These are phyloP conservation scores for Lathyrus oleraceus DNA, from an alignment of 306 rosid species.

Conservation along the genomic window DNA sequence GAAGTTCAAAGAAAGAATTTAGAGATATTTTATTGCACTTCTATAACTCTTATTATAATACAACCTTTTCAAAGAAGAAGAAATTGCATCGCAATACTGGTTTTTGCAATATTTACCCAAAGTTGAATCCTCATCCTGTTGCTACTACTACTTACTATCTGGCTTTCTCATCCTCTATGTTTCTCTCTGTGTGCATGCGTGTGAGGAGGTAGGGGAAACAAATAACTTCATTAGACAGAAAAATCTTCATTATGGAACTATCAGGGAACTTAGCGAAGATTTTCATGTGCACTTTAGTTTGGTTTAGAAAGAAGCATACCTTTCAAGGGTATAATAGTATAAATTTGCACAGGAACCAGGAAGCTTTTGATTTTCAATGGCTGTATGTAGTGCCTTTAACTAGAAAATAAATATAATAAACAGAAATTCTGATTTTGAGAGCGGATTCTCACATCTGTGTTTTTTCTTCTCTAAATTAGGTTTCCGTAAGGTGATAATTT, in stretches of 20 bases:
- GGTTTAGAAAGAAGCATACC: slow-evolving; percentile 4
- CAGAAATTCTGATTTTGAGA: slow-evolving; percentile 17
- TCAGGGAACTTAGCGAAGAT: not conserved
- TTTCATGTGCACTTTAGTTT: not conserved
- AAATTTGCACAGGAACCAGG: not conserved
- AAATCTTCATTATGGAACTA: not conserved
- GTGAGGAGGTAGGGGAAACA: too few species aligned
- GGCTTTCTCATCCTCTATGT: too few species aligned
- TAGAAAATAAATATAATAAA: not conserved
- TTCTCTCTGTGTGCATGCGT: too few species aligned
- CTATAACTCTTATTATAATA: not conserved
- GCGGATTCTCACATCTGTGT: not conserved
- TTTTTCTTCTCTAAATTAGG: not conserved
- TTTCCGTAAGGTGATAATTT: not conserved
- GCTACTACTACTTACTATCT: not conserved
- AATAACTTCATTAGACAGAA: too few species aligned
- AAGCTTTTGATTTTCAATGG: too few species aligned
- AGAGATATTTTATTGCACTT: not conserved
- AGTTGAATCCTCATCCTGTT: not conserved
- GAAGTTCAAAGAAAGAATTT: not conserved
- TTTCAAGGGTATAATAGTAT: not conserved
- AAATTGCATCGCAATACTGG: not conserved
- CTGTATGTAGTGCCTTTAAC: too few species aligned
- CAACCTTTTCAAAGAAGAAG: not conserved
- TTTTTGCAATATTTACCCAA: not conserved